These are phyloP conservation scores for Sequoiadendron giganteum DNA, from an alignment of 75 land plant genomes.

Conservation along the genomic window DNA sequence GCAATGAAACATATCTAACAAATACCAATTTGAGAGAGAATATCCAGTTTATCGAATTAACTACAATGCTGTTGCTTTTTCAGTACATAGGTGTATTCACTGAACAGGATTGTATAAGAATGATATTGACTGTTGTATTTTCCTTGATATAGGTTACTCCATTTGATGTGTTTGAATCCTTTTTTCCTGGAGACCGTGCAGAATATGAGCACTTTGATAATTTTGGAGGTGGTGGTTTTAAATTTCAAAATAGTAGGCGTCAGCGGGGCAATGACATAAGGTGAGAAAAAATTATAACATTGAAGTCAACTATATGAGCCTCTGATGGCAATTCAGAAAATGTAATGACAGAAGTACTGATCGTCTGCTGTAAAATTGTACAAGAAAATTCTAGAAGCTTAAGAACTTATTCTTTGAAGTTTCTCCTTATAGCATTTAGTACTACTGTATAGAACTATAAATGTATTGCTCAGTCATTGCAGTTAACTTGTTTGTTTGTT, in stretches of 20 bases:
- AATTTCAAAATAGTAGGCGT: constrained; percentile 11
- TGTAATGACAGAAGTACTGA: neutral
- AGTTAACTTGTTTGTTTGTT: neutral
- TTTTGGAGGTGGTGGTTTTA: constrained; percentile 28
- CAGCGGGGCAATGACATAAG: constrained; percentile 42
- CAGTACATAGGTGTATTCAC: neutral
- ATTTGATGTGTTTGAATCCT: constrained; percentile 58
- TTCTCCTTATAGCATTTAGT: neutral
- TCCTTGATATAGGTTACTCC: constrained; percentile 51
- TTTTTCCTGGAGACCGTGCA: constrained; percentile 59
- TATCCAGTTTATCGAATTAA: neutral
- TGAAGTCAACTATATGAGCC: neutral
- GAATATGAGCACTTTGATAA: constrained; percentile 41
- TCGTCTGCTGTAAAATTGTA: neutral
- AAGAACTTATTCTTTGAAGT: neutral
- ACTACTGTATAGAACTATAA: neutral
- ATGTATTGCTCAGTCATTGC: neutral
- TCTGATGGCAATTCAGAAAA: neutral
- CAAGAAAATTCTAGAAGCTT: neutral
- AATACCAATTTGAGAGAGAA: neutral
- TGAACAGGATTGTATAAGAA: neutral
- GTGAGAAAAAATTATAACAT: constrained; percentile 18
- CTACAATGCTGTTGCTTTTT: neutral
- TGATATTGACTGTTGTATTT: neutral
- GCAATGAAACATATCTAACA: neutral